Base-by-base conservation (phyloP, 192 early-diverging fungal genomes). In the Pecoramyces ruminantium region DNA sequence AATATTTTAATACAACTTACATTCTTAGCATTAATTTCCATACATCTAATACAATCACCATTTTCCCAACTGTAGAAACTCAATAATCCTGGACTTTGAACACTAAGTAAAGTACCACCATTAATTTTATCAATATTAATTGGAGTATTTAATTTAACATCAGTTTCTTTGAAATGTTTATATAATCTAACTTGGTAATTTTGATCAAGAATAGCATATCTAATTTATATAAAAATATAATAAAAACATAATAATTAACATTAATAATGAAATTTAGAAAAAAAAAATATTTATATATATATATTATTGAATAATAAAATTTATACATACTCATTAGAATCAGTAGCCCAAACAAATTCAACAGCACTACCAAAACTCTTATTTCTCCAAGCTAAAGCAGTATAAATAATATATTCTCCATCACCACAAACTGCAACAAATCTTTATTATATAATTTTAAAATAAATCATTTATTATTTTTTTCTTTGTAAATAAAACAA, bases 361-460 rank as follows among this genome's bases (percentile, higher is more conserved):
- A 95, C 85, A 4, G 92, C 98, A 51, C 90, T 92, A 14, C 98
- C 98, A 86, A 98, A 99, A 79, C 92, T 92, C 91, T 99, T 99
- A 91, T 99, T 99, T 84, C 98, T 90, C 98, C 98, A 99, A 14
- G 98, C 96, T 29, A 99, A 90, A 13, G 98, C 98, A 25, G 98
- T 99, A 87, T 99, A 99, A 83, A 99, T 98, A 81, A 99, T 99
- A 85, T 96, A 99, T 88, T 99, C 98, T 77, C 96, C 96, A 83
- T 99, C 97, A 38, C 98, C 98, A 83, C 96, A 97, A 18, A 98
- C 98, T n/a, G 96, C 98, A 28, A 97, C 97, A 86, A 99, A 99
- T 34, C 88, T 89, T 34, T 3, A 34, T 6, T 34, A 34, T 6
- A 34, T 34, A 34, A 34, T 34, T 34, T 34, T 34, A 34, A 34